These are phyloP conservation scores for Seminavis robusta DNA, from an alignment of 108 stramenopile species.

Conservation along the genomic window DNA sequence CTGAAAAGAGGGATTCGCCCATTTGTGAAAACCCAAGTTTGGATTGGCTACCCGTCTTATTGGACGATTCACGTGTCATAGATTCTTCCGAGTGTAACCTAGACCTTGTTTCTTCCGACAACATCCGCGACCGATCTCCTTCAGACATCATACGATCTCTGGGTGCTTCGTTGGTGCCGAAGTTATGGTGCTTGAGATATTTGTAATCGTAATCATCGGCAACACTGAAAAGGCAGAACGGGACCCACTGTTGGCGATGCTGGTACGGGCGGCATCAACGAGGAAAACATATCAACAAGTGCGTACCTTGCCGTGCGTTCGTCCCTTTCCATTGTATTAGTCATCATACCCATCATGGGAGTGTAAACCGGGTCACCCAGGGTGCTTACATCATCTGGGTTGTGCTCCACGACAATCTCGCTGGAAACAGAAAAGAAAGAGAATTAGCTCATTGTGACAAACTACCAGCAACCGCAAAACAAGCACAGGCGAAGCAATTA, in stretches of 20 bases:
- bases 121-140: background rate
- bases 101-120: background rate
- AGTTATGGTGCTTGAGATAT: slow-evolving; percentile 25
- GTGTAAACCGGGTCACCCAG: slow-evolving; percentile 77
- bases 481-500: slow-evolving; percentile 1
- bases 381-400: slow-evolving; percentile 82
- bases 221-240: slow-evolving; percentile 14
- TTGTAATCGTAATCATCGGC: slow-evolving; percentile 61
- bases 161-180: too few species aligned
- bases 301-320: slow-evolving; percentile 33
- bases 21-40: slow-evolving; percentile 21
- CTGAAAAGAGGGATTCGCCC: slow-evolving; percentile 45
- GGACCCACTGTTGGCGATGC: background rate
- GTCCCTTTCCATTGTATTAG: slow-evolving; percentile 36
- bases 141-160: slow-evolving; percentile 1
- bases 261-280: background rate
- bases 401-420: slow-evolving; percentile 54
- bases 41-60: slow-evolving; percentile 2
- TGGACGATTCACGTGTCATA: slow-evolving; percentile 18
- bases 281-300: background rate
- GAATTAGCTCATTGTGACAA: slow-evolving; percentile 2
- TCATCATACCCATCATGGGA: slow-evolving; percentile 20
- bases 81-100: slow-evolving; percentile 21
- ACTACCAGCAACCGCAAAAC: background rate
- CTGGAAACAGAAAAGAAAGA: background rate